These are phyloP conservation scores for Verticillium dahliae DNA, from an alignment of 2,329 filamentous ascomycete species.

Conservation along the genomic window DNA sequence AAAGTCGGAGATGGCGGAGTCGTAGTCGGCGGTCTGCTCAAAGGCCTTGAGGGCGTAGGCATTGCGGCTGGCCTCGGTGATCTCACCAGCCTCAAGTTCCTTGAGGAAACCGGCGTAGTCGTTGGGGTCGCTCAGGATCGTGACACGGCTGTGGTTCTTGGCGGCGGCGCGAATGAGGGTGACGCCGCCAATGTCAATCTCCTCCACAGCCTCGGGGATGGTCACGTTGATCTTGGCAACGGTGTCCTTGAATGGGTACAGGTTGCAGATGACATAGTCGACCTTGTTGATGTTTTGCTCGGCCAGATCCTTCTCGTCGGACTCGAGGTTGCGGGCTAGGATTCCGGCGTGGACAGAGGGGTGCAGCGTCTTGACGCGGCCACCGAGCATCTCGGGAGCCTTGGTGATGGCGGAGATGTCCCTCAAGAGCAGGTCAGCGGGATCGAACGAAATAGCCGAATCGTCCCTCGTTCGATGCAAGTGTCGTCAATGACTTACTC, in stretches of 20 bases:
- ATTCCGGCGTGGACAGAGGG: conserved; percentile 88
- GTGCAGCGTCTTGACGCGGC: conserved; percentile 84
- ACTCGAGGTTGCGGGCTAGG: conserved; percentile 86
- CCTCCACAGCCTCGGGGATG: conserved; percentile 92
- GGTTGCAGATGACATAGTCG: conserved; percentile 94
- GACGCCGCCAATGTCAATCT: conserved; percentile 97
- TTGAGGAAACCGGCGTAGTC: conserved; percentile 93
- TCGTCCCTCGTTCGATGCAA: background rate
- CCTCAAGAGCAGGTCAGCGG: conserved; percentile 36
- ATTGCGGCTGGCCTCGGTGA: conserved; percentile 79
- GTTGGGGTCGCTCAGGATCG: conserved; percentile 86
- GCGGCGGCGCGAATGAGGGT: conserved; percentile 93
- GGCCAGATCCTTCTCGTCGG: conserved; percentile 93
- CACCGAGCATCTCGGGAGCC: conserved; percentile 93
- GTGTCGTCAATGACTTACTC: conserved; percentile 59
- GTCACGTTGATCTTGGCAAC: conserved; percentile 96
- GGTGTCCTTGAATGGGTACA: conserved; percentile 99
- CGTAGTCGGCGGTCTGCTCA: conserved; percentile 96
- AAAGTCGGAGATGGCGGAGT: conserved; percentile 89
- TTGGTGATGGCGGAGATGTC: conserved; percentile 97
- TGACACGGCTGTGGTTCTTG: conserved; percentile 95
- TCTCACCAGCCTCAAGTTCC: conserved; percentile 81
- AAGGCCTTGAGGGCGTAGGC: conserved; percentile 95
- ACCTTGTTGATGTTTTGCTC: conserved; percentile 94
- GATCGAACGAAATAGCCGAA: background rate